phyloP scores from a whole-genome alignment of 768 basidiomycete species.

The Leccinum incarnatum region DNA sequence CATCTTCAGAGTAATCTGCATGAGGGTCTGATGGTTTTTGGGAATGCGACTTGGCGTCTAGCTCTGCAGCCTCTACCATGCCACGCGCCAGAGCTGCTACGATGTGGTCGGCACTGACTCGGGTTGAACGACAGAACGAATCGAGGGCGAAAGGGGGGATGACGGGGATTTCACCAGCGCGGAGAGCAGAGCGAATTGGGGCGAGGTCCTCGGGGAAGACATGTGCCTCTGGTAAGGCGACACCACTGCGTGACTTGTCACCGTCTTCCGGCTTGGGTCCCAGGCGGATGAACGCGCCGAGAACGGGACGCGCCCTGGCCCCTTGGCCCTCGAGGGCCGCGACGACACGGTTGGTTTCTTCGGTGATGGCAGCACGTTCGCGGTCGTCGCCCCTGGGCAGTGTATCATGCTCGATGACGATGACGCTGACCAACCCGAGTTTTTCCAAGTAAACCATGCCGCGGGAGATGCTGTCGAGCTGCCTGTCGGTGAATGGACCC shows the following conservation, averaged over 20 bases:
- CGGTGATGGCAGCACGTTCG: conserved; percentile 62
- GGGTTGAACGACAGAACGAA: conserved; percentile 81
- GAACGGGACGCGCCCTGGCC: conserved; percentile 81
- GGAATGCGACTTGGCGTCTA: conserved; percentile 42
- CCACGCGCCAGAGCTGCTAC: conserved; percentile 83
- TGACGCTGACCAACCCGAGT: conserved; percentile 91
- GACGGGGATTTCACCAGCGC: conserved; percentile 94
- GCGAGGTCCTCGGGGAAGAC: conserved; percentile 77
- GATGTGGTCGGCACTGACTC: conserved; percentile 85
- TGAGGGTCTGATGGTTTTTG: conserved; percentile 32
- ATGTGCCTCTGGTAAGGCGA: conserved; percentile 67
- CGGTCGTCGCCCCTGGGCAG: conserved; percentile 64
- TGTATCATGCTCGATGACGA: conserved; percentile 89
- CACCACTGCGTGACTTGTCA: conserved; percentile 29
- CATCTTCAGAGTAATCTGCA: conserved; percentile 45
- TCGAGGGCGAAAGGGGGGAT: conserved; percentile 92
- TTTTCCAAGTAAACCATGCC: conserved; percentile 96
- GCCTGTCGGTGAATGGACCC: conserved; percentile 90
- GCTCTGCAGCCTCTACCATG: conserved; percentile 61
- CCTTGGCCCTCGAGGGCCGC: conserved; percentile 80
- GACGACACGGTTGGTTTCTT: conserved; percentile 86
- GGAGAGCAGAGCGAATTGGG: conserved; percentile 83
- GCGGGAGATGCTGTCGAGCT: conserved; percentile 89
- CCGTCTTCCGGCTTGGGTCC: conserved; percentile 66
- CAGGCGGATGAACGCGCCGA: conserved; percentile 81